Base-by-base conservation (phyloP, 2,329 filamentous ascomycete genomes). In the Colletotrichum eremochloae region DNA sequence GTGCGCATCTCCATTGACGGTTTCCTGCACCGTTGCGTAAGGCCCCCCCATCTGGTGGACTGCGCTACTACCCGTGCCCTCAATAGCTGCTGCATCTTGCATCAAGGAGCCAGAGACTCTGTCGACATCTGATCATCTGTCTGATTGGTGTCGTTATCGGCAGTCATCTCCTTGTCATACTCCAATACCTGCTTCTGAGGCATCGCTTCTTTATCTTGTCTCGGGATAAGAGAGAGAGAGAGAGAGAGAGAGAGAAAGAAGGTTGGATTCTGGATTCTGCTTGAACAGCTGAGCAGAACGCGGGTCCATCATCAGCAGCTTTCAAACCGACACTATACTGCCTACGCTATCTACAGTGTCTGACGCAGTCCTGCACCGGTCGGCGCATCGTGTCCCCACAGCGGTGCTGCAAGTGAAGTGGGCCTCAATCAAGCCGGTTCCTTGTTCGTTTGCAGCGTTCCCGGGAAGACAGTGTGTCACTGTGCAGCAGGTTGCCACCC, bases 401-500 rank as follows among this genome's bases (percentile, higher is more conserved):
- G 67, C 44, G 67, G 53, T 69, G 62, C 62, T 61, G 55, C 66
- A 42, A 68, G 31, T 56, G 58, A 56, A 72, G 70, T 72, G 70
- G 70, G 55, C 46, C 60, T 38, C 40, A 36, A 15, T n/a, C 70
- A 65, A 56, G 66, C 66, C 66, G 67, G 50, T 72, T 70, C 55
- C 70, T 68, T 72, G 70, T 55, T 72, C 60, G 38, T 61, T 68
- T 60, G 63, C 53, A 69, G 70, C 53, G 50, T 60, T 57, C 67
- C 70, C 44, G 52, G 53, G 48, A 65, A 56, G 53, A 69, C 70
- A 48, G 70, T 72, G 70, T 72, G 69, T 72, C 69, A 72, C 69
- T 65, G 69, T 72, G 69, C 69, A 72, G 69, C 31, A 69, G 42
- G 66, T 69, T 69, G 69, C 69, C 69, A 71, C 57, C 66, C 66